Percentiles rank a stretch among this genome's conserved stretches.
Conservation (phyloP, 176 grass and related monocot species). For the Typha latifolia region DNA sequence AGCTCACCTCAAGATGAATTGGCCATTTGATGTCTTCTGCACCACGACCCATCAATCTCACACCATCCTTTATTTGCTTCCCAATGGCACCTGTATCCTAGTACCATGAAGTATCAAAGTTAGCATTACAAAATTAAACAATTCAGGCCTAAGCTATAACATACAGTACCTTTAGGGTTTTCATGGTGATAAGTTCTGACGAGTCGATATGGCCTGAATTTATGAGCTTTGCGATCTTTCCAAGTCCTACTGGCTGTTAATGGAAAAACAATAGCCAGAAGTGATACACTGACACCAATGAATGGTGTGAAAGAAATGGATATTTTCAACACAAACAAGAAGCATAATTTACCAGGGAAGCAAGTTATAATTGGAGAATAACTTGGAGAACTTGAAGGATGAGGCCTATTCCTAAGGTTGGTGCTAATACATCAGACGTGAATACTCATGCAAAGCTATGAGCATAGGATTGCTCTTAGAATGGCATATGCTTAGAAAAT, state of each 20-base stretch:
- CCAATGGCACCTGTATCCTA: constrained; percentile 80
- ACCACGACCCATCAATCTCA: constrained; percentile 86
- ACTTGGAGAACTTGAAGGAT: too few relatives aligned
- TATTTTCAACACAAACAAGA: too few relatives aligned
- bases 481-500: too few relatives aligned
- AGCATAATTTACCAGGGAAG: too few relatives aligned
- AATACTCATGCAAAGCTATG: too few relatives aligned
- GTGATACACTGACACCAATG: constrained; percentile 5
- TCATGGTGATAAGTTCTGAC: constrained; percentile 90
- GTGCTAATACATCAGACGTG: too few relatives aligned
- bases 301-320: background rate
- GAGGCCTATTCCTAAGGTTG: too few relatives aligned
- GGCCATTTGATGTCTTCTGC: constrained; percentile 98
- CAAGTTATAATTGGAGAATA: too few relatives aligned
- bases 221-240: constrained; percentile 87
- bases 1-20: constrained; percentile 72
- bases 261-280: constrained; percentile 21
- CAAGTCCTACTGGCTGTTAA: constrained; percentile 71
- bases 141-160: background rate
- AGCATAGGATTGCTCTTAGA: too few relatives aligned
- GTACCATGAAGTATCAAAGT: constrained; percentile 14
- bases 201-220: constrained; percentile 89
- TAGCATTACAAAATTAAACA: constrained; percentile 11
- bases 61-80: constrained; percentile 94
- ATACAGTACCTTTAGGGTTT: constrained; percentile 74